phyloP scores from a whole-genome alignment of 768 basidiomycete species.

The Tulasnella sp. region DNA sequence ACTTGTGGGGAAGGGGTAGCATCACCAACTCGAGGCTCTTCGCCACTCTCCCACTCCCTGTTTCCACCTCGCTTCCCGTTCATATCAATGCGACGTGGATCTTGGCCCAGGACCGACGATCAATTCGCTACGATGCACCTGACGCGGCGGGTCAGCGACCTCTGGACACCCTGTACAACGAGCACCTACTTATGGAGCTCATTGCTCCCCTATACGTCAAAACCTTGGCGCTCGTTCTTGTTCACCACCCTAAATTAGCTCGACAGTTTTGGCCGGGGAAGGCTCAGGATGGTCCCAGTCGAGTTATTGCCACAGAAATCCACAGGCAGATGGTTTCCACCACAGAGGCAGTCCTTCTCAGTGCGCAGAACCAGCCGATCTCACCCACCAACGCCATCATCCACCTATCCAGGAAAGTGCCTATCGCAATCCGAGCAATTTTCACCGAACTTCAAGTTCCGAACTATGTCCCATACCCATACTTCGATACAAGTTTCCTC shows the following conservation, averaged over 20 bases:
- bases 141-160: neutral
- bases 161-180: conserved; percentile 18
- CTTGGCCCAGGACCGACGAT: conserved; percentile 2
- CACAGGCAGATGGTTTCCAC: conserved; percentile 8
- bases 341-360: neutral
- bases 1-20: neutral
- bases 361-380: neutral
- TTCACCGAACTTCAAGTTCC: neutral
- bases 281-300: neutral
- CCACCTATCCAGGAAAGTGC: neutral
- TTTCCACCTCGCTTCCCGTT: conserved; percentile 9
- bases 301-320: neutral
- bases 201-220: conserved; percentile 10
- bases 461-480: neutral
- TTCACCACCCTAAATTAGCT: neutral
- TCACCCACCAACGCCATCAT: conserved; percentile 8
- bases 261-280: conserved; percentile 11
- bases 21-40: neutral
- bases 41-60: conserved; percentile 19
- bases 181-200: neutral
- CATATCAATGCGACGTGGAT: conserved; percentile 20
- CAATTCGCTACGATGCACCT: conserved; percentile 1
- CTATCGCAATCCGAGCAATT: neutral
- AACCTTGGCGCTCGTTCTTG: neutral
- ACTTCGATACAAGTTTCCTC: conserved; percentile 9